phyloP scores from a whole-genome alignment of 73 alveolate genomes.

The Paramecium primaurelia region DNA sequence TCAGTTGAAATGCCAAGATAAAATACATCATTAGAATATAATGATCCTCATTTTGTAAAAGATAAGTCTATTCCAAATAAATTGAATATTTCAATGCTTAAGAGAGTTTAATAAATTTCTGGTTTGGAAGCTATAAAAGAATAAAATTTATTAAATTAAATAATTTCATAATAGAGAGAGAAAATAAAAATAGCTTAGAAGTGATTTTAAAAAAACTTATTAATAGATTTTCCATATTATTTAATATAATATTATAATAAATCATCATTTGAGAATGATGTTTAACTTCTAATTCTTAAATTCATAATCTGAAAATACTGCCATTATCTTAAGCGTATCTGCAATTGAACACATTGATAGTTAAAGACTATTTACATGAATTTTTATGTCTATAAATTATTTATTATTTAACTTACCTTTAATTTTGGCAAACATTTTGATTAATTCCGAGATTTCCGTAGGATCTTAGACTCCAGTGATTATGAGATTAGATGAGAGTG shows the following conservation, averaged over 20 bases:
- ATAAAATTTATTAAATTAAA: neutral
- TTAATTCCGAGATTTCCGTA: slow-evolving; percentile 5
- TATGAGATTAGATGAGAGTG: slow-evolving; percentile 6
- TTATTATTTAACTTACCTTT: neutral
- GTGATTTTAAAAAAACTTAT: neutral
- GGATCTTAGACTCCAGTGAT: slow-evolving; percentile 26
- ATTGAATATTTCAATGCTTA: neutral
- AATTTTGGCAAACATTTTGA: slow-evolving; percentile 11
- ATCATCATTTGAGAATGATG: slow-evolving; percentile 1
- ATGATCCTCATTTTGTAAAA: neutral
- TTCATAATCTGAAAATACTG: slow-evolving; percentile 25
- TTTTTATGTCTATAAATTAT: neutral
- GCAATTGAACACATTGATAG: neutral
- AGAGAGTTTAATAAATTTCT: neutral
- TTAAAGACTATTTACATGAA: neutral
- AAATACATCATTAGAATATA: neutral
- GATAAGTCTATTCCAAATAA: neutral
- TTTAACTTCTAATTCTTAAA: neutral
- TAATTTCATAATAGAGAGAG: neutral
- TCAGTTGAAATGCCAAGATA: neutral
- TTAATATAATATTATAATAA: neutral
- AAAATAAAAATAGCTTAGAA: neutral
- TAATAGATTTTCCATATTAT: neutral
- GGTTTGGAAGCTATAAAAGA: neutral
- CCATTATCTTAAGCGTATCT: slow-evolving; percentile 3